These are phyloP conservation scores for Scheffersomyces quercinus DNA, from an alignment of 1,139 yeast genomes.

Conservation along the genomic window DNA sequence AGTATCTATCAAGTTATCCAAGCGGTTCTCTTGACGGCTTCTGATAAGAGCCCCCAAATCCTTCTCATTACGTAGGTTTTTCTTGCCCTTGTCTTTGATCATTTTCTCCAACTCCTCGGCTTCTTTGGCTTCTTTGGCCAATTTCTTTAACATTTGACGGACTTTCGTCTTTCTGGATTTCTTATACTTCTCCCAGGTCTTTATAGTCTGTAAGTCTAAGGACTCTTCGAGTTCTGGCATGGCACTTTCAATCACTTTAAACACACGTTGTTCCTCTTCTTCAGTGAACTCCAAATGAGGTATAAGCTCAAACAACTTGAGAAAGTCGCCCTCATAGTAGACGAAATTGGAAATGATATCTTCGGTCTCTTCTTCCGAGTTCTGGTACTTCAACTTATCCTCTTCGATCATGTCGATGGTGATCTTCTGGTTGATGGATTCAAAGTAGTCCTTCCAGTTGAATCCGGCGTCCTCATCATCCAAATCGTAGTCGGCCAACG, in stretches of 20 bases:
- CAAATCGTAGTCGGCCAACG: conserved; percentile 45
- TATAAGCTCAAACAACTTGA: conserved; percentile 67
- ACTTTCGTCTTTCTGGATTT: conserved; percentile 47
- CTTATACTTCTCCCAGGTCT: conserved; percentile 56
- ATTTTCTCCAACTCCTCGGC: conserved; percentile 62
- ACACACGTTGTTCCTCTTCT: conserved; percentile 61
- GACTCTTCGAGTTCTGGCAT: conserved; percentile 33
- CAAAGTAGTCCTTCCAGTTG: conserved; percentile 68
- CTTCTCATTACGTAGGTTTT: conserved; percentile 30
- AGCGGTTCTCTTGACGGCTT: conserved; percentile 39
- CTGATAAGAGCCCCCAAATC: conserved; percentile 56
- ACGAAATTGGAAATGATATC: conserved; percentile 65
- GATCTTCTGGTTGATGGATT: conserved; percentile 57
- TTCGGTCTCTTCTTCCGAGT: conserved; percentile 62
- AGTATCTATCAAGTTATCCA: conserved; percentile 49
- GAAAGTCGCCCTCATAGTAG: conserved; percentile 68
- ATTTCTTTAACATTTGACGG: conserved; percentile 44
- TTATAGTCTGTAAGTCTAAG: conserved; percentile 26
- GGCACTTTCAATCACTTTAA: conserved; percentile 47
- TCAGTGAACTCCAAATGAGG: conserved; percentile 73
- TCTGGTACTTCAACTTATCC: conserved; percentile 65
- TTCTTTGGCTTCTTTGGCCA: conserved; percentile 64
- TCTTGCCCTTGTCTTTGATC: conserved; percentile 41
- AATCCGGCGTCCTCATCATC: conserved; percentile 42
- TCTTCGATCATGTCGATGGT: conserved; percentile 74